These are phyloP conservation scores for Cryptosporidium parvum DNA, from an alignment of 169 alveolate genomes.

Conservation along the genomic window DNA sequence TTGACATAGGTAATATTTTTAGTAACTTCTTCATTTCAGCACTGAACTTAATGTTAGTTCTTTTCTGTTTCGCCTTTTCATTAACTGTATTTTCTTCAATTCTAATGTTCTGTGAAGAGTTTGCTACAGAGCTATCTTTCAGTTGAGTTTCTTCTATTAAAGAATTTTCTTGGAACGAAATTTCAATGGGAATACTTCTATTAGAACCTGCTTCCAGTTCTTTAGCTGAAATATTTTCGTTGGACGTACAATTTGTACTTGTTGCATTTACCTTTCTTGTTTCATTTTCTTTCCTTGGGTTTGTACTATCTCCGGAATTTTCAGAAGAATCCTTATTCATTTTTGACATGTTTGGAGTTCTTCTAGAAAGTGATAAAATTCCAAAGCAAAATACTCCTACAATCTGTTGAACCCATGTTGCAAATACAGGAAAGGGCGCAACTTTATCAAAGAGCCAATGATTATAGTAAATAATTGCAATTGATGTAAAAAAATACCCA, in stretches of 20 bases:
- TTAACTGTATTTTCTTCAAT: not conserved
- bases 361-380: constrained; percentile 32
- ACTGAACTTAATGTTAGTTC: not conserved
- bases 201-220: constrained; percentile 10
- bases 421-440: constrained; percentile 75
- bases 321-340: not conserved
- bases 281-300: constrained; percentile 1
- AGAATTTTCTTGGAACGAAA: not conserved
- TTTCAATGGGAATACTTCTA: constrained; percentile 17
- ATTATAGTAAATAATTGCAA: constrained; percentile 60
- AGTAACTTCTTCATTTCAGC: constrained; percentile 26
- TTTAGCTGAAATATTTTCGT: constrained; percentile 28
- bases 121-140: not conserved
- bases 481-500: constrained; percentile 74
- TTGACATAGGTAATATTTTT: constrained; percentile 77
- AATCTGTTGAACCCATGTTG: constrained; percentile 74
- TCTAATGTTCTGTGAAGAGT: too few species aligned
- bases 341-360: constrained; percentile 42
- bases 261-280: not conserved
- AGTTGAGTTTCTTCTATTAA: not conserved
- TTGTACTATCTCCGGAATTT: not conserved
- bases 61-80: not conserved
- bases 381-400: constrained; percentile 70
- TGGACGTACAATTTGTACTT: constrained; percentile 53
- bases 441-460: constrained; percentile 71